Conservation (phyloP, 495 filamentous ascomycete species). For the Xylaria sp. region DNA sequence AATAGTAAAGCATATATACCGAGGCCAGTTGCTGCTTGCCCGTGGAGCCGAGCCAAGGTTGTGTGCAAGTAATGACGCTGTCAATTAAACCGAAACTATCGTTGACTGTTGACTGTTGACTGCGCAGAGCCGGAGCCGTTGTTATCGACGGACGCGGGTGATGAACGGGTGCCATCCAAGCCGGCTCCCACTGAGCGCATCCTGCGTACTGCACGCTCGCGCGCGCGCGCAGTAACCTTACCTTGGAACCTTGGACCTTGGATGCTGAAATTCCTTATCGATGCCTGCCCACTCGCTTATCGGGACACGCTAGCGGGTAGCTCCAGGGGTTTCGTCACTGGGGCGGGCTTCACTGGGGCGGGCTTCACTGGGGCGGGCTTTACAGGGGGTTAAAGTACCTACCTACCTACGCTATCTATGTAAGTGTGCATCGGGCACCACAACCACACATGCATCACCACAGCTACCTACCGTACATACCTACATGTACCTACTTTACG, state of each 20-base stretch:
- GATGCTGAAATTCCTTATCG: constrained; percentile 38
- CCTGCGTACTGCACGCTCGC: too few species aligned
- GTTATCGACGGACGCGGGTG: not conserved
- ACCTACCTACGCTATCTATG: constrained; percentile 3
- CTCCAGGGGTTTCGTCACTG: constrained; percentile 17
- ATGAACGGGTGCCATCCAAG: not conserved
- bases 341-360: not conserved
- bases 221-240: not conserved
- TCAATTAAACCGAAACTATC: constrained; percentile 14
- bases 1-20: not conserved
- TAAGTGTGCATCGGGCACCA: too few species aligned
- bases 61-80: not conserved
- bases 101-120: constrained; percentile 11
- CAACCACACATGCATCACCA: not conserved
- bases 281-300: constrained; percentile 36
- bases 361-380: not conserved
- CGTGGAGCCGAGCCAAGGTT: not conserved
- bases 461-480: too few species aligned
- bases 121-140: not conserved
- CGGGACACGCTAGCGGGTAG: constrained; percentile 31
- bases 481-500: too few species aligned
- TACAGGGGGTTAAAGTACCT: constrained; percentile 17
- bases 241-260: not conserved
- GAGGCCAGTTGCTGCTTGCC: not conserved
- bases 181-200: not conserved